Evolutionary conservation across 2,329 filamentous ascomycete species (phyloP).

Genomic region (Alternaria angustiovoidea): DNA sequence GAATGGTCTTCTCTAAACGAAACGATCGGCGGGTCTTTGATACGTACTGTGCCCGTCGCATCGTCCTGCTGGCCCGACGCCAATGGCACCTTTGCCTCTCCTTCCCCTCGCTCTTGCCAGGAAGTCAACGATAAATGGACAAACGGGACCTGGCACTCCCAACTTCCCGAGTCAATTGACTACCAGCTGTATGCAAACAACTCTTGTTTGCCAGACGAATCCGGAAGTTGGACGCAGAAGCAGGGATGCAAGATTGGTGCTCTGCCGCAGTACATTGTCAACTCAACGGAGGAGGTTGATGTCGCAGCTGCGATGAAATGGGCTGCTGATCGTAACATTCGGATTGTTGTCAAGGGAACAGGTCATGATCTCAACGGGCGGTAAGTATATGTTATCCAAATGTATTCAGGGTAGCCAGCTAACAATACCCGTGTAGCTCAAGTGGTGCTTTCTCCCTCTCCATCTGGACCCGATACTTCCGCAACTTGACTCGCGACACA

Average conservation of each 20-base stretch:
- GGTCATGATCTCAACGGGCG: constrained; percentile 22
- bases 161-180: constrained; percentile 40
- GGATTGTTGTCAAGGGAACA: constrained; percentile 22
- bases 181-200: background rate
- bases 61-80: constrained; percentile 31
- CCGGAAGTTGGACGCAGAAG: background rate
- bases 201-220: background rate
- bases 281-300: constrained; percentile 31
- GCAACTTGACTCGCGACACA: background rate
- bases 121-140: constrained; percentile 39
- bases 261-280: background rate
- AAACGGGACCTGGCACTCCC: constrained; percentile 40
- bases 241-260: background rate
- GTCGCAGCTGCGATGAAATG: constrained; percentile 39
- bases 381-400: background rate
- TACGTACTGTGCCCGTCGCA: constrained; percentile 1
- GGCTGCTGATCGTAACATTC: constrained; percentile 19
- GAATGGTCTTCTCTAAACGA: background rate
- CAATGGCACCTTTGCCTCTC: constrained; percentile 30
- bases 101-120: constrained; percentile 28
- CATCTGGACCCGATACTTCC: background rate
- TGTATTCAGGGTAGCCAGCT: background rate
- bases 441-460: background rate
- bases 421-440: background rate
- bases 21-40: background rate